Percentiles rank a stretch among this genome's conserved stretches.
These are phyloP conservation scores for Saccharomycopsis amapae DNA, from an alignment of 805 yeast species.

Conservation along the genomic window DNA sequence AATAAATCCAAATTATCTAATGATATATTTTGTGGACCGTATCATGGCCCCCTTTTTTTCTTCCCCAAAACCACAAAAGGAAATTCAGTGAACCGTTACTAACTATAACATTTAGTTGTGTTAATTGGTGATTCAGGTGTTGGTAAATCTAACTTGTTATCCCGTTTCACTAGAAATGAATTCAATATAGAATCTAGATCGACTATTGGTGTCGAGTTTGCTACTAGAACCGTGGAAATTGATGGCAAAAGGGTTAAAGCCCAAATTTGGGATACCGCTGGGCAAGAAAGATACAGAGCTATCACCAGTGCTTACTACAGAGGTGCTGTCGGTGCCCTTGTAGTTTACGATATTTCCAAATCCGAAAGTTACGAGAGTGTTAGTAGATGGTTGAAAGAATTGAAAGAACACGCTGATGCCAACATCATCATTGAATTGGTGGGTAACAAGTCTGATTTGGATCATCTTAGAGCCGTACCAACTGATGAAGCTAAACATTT, in stretches of 20 bases:
- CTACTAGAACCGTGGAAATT: constrained; percentile 87
- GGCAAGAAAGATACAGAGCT: constrained; percentile 97
- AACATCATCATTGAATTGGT: constrained; percentile 91
- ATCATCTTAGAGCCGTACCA: constrained; percentile 91
- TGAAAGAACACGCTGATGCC: constrained; percentile 87
- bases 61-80: too few relatives aligned
- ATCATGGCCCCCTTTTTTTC: constrained; percentile 1
- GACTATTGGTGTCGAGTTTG: constrained; percentile 97
- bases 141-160: constrained; percentile 88
- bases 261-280: constrained; percentile 98
- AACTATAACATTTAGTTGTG: constrained; percentile 46
- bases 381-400: constrained; percentile 82
- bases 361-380: constrained; percentile 80
- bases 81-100: constrained; percentile 9
- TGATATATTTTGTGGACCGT: not conserved
- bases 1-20: not conserved
- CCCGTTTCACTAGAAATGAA: constrained; percentile 93
- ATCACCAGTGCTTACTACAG: constrained; percentile 95
- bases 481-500: constrained; percentile 95
- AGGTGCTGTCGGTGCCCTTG: constrained; percentile 96
- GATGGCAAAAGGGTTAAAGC: constrained; percentile 82
- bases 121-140: constrained; percentile 97
- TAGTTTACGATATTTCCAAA: constrained; percentile 92
- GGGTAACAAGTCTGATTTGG: constrained; percentile 87
- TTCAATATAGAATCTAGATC: constrained; percentile 90